Percentiles rank a stretch among this genome's conserved stretches.
Evolutionary conservation across 495 filamentous ascomycete species (phyloP).

Genomic region (Lasiosphaeria hispida): DNA sequence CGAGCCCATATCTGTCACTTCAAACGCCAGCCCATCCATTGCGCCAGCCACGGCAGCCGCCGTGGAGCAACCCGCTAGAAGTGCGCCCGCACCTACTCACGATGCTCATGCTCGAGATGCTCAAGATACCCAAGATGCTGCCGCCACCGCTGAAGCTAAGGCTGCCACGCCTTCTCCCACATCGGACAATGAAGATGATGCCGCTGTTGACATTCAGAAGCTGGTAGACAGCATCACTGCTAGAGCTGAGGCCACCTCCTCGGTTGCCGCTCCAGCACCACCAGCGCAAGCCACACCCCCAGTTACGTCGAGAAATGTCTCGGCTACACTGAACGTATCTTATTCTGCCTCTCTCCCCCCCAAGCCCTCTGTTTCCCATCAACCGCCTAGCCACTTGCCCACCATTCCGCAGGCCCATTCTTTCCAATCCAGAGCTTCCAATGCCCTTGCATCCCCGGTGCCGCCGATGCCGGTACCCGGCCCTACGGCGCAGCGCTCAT

Average conservation of each 20-base stretch:
- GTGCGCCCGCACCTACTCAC: no score
- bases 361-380: slow-evolving; percentile 51
- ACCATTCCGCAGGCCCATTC: slow-evolving; percentile 53
- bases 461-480: slow-evolving; percentile 40
- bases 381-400: slow-evolving; percentile 17
- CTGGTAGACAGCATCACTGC: slow-evolving; percentile 52
- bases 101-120: no score
- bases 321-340: slow-evolving; percentile 43
- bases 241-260: slow-evolving; percentile 34
- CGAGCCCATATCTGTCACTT: slow-evolving; percentile 15
- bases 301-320: slow-evolving; percentile 35
- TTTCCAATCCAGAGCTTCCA: slow-evolving; percentile 20
- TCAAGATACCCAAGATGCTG: neutral
- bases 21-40: slow-evolving; percentile 20
- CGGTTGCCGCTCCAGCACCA: slow-evolving; percentile 16
- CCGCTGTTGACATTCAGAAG: slow-evolving; percentile 48
- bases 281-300: slow-evolving; percentile 28
- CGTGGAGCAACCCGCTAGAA: slow-evolving; percentile 8
- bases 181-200: slow-evolving; percentile 34
- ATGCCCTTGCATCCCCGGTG: slow-evolving; percentile 49
- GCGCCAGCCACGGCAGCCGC: slow-evolving; percentile 12
- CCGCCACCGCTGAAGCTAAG: slow-evolving; percentile 20
- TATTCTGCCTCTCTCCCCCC: slow-evolving; percentile 51
- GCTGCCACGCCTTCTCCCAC: slow-evolving; percentile 25
- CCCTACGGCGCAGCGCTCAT: slow-evolving; percentile 41